Conservation (phyloP, 495 filamentous ascomycete species). For the Talaromyces proteolyticus region DNA sequence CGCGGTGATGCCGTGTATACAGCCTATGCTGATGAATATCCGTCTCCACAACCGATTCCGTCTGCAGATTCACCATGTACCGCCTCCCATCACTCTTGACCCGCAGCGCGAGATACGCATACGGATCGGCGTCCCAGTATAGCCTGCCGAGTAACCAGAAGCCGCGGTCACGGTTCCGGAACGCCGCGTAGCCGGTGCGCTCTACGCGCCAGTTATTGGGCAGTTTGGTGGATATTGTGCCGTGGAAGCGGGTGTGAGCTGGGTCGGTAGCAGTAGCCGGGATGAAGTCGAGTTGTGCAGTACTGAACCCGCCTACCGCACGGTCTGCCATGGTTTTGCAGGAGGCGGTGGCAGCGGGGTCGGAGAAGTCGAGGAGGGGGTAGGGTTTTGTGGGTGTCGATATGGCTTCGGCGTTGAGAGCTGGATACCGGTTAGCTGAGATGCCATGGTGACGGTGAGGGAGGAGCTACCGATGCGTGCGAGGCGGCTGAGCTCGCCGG, state of each 20-base stretch:
- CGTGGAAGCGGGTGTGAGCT: constrained; percentile 73
- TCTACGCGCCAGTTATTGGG: constrained; percentile 44
- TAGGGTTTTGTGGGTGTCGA: constrained; percentile 42
- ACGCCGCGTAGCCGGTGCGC: constrained; percentile 86
- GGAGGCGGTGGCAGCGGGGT: constrained; percentile 49
- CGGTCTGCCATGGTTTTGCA: constrained; percentile 84
- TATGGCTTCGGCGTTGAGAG: constrained; percentile 43
- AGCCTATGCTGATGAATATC: constrained; percentile 94
- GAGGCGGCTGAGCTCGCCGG: constrained; percentile 59
- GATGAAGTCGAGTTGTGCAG: constrained; percentile 63
- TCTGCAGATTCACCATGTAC: constrained; percentile 95
- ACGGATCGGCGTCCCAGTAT: constrained; percentile 84
- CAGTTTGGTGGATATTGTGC: constrained; percentile 79
- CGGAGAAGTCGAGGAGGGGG: constrained; percentile 53
- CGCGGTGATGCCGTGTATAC: constrained; percentile 60
- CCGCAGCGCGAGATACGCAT: constrained; percentile 81
- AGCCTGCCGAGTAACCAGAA: constrained; percentile 70
- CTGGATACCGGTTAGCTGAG: constrained; percentile 15
- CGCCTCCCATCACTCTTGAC: constrained; percentile 85
- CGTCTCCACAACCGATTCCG: constrained; percentile 82
- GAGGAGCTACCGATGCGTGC: constrained; percentile 46
- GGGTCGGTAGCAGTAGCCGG: constrained; percentile 36
- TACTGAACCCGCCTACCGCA: constrained; percentile 82
- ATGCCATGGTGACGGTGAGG: not conserved
- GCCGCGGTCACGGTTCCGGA: constrained; percentile 59